Evolutionary conservation across 345 rosid genomes (phyloP), one percentile per base, ranked within the genome.

Genomic region (Luvunga scandens): DNA sequence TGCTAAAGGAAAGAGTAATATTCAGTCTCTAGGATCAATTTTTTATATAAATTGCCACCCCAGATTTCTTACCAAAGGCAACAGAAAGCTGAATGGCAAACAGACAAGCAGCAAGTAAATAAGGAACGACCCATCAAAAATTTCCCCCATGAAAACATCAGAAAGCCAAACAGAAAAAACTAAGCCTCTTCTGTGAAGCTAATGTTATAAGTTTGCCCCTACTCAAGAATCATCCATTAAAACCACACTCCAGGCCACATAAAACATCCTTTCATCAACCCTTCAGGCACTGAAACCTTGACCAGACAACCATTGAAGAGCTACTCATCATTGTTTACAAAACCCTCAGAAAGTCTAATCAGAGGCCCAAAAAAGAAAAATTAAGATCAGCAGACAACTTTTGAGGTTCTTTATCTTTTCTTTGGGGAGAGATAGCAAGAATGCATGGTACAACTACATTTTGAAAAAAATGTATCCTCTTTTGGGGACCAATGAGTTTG

Each of bases 1-100:
- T 21, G 42, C 4, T 9, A 28, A 50, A 53, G 2, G 53, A 30
- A 53, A 6, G 25, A n/a, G 27, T 30, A 8, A 59, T n/a, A 4
- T 59, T 10, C 33, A 45, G 34, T 6, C 55, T 18, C 6, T 36
- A 42, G 33, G 28, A 2, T 1, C 14, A 4, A 72, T 36, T 18
- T 21, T 33, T 27, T 50, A 75, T 36, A 14, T 19, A 30, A 10
- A 45, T 76, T 66, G 18, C 71, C 56, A 36, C 39, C 28, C 34
- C 66, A 73, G 55, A 22, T 36, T 36, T 59, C 55, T 6, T 1
- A 59, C 34, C 66, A 18, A 57, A 59, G 66, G 53, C 33, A 60
- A 70, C 73, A 73, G 76, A 36, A 38, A 38, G 24, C 38, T 3
- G 25, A 60, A 60, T 60, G 38, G 55, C 56, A 60, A 73, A 73